Evolutionary conservation across 2,329 filamentous ascomycete genomes (phyloP).

Genomic region (Penicillium palitans): DNA sequence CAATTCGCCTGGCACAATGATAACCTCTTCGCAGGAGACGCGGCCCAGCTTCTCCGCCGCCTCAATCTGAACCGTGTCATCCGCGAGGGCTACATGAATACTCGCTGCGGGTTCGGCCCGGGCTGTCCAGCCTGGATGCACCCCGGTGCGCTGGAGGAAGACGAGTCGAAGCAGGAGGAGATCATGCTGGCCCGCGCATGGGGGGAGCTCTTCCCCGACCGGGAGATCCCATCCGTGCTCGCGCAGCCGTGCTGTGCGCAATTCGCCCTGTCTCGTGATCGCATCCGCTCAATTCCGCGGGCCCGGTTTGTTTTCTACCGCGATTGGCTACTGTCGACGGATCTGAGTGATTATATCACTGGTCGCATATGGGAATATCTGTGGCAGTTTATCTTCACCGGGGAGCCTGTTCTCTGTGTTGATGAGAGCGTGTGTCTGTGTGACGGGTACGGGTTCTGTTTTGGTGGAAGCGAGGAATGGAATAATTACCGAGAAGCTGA

Average conservation of each 20-base stretch:
- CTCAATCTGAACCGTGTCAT: slow-evolving; percentile 55
- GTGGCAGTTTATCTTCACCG: slow-evolving; percentile 64
- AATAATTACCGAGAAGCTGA: slow-evolving; percentile 12
- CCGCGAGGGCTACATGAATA: slow-evolving; percentile 59
- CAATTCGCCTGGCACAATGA: slow-evolving; percentile 62
- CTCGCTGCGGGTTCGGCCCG: slow-evolving; percentile 59
- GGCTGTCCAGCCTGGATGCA: slow-evolving; percentile 63
- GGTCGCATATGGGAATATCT: slow-evolving; percentile 65
- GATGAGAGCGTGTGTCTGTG: slow-evolving; percentile 61
- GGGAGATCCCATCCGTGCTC: slow-evolving; percentile 50
- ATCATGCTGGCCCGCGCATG: slow-evolving; percentile 48
- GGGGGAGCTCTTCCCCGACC: slow-evolving; percentile 50
- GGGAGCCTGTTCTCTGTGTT: slow-evolving; percentile 46
- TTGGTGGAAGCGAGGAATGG: slow-evolving; percentile 21
- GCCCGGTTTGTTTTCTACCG: slow-evolving; percentile 58
- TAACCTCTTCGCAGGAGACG: slow-evolving; percentile 52
- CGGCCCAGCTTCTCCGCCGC: slow-evolving; percentile 51
- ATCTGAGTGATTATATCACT: slow-evolving; percentile 56
- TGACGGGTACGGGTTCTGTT: slow-evolving; percentile 62
- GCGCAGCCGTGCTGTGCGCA: slow-evolving; percentile 65
- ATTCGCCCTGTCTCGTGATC: slow-evolving; percentile 60
- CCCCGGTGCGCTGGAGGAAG: slow-evolving; percentile 42
- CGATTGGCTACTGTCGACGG: slow-evolving; percentile 61
- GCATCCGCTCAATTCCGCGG: slow-evolving; percentile 55
- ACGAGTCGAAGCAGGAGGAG: slow-evolving; percentile 50